These are phyloP conservation scores for Zizania palustris DNA, from an alignment of 202 grass and related monocot genomes.

Conservation along the genomic window DNA sequence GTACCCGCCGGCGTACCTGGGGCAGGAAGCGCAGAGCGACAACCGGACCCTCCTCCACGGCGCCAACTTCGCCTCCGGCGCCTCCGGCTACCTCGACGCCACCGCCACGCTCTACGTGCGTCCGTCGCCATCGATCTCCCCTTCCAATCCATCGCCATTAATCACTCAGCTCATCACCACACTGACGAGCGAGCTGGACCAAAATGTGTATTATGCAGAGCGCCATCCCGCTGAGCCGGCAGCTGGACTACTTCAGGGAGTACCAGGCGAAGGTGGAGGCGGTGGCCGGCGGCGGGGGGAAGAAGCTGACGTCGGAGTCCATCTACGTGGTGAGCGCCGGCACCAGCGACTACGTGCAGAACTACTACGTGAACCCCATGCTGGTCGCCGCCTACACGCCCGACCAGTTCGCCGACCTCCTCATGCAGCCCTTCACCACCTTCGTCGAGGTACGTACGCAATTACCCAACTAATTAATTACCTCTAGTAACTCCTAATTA, in stretches of 20 bases:
- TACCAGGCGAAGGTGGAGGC: conserved; percentile 61
- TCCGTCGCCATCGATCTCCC: neutral
- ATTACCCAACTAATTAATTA: no score
- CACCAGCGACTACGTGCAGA: conserved; percentile 93
- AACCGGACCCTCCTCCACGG: conserved; percentile 75
- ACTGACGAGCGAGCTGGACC: no score
- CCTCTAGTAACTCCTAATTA: no score
- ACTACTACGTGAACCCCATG: conserved; percentile 89
- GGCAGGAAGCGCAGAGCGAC: conserved; percentile 66
- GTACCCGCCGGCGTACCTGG: conserved; percentile 84
- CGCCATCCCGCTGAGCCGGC: conserved; percentile 70
- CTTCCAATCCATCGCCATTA: neutral
- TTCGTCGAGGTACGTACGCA: conserved; percentile 61
- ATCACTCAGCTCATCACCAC: neutral
- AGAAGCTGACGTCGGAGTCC: conserved; percentile 57
- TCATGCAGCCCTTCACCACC: conserved; percentile 69
- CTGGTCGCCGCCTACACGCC: conserved; percentile 58
- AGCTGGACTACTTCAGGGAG: conserved; percentile 70
- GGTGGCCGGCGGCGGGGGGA: conserved; percentile 56
- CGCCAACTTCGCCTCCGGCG: conserved; percentile 94
- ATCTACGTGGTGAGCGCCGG: conserved; percentile 87
- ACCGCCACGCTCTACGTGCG: conserved; percentile 71
- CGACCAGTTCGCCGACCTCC: conserved; percentile 69
- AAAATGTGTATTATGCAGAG: conserved; percentile 29
- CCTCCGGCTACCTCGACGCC: conserved; percentile 76